Conservation (phyloP, 2,329 filamentous ascomycete species). For the Orbilia blumenaviensis region DNA sequence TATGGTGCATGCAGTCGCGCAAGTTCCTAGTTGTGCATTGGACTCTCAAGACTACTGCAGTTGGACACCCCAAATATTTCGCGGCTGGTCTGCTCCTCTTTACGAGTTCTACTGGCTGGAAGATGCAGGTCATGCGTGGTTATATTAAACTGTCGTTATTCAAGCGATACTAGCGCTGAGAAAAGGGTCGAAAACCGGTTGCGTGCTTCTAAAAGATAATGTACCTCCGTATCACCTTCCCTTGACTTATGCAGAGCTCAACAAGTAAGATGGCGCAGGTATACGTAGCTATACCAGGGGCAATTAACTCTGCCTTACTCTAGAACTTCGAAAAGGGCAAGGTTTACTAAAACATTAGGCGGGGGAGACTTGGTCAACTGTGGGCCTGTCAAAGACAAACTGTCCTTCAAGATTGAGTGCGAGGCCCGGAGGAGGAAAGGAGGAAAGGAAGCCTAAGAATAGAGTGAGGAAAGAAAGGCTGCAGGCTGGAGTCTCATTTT, state of each 20-base stretch:
- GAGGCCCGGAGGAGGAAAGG: too few species aligned
- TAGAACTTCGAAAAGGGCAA: too few species aligned
- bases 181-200: background rate
- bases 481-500: too few species aligned
- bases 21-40: background rate
- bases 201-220: background rate
- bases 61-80: background rate
- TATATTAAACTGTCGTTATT: background rate
- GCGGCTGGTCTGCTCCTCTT: background rate
- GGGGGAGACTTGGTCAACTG: too few species aligned
- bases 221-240: background rate
- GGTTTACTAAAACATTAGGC: too few species aligned
- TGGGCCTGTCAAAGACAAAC: too few species aligned
- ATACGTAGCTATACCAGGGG: too few species aligned
- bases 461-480: too few species aligned
- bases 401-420: too few species aligned
- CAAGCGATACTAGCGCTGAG: conserved; percentile 7
- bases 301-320: background rate
- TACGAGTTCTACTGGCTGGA: background rate
- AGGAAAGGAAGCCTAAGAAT: too few species aligned
- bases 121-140: background rate
- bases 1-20: background rate
- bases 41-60: background rate
- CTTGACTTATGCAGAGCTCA: background rate
- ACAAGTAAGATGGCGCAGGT: background rate